These are phyloP conservation scores for Botryotinia convoluta DNA, from an alignment of 2,329 filamentous ascomycete genomes.

Conservation along the genomic window DNA sequence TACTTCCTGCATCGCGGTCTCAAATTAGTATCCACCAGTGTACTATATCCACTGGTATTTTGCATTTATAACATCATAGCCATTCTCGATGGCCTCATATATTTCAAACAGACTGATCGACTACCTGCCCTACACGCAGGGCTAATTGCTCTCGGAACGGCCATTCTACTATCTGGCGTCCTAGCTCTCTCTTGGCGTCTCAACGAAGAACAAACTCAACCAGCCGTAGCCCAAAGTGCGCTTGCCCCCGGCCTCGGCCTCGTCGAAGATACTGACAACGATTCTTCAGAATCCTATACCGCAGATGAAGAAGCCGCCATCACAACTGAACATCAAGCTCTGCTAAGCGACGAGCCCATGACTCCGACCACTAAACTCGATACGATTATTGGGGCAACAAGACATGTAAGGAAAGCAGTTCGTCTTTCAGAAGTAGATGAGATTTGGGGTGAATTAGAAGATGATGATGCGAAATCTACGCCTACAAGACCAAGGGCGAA, in stretches of 20 bases:
- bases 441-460: slow-evolving; percentile 86
- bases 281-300: slow-evolving; percentile 48
- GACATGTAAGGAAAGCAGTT: slow-evolving; percentile 33
- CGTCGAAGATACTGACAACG: slow-evolving; percentile 65
- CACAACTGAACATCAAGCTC: slow-evolving; percentile 34
- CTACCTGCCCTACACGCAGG: slow-evolving; percentile 73
- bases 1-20: slow-evolving; percentile 94
- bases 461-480: slow-evolving; percentile 51
- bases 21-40: slow-evolving; percentile 91
- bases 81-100: slow-evolving; percentile 94
- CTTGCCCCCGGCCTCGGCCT: slow-evolving; percentile 81
- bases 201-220: slow-evolving; percentile 69
- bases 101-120: slow-evolving; percentile 84
- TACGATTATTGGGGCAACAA: slow-evolving; percentile 34
- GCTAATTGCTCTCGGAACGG: slow-evolving; percentile 81
- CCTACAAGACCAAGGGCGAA: slow-evolving; percentile 24
- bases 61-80: slow-evolving; percentile 99
- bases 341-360: slow-evolving; percentile 36
- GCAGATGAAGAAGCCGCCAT: slow-evolving; percentile 38
- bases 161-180: slow-evolving; percentile 82
- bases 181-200: slow-evolving; percentile 91
- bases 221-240: slow-evolving; percentile 61
- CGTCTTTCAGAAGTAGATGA: slow-evolving; percentile 63
- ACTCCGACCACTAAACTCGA: slow-evolving; percentile 37
- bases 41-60: slow-evolving; percentile 95